Conservation (phyloP, 2,329 filamentous ascomycete genomes). For the Colletotrichum camelliae region DNA sequence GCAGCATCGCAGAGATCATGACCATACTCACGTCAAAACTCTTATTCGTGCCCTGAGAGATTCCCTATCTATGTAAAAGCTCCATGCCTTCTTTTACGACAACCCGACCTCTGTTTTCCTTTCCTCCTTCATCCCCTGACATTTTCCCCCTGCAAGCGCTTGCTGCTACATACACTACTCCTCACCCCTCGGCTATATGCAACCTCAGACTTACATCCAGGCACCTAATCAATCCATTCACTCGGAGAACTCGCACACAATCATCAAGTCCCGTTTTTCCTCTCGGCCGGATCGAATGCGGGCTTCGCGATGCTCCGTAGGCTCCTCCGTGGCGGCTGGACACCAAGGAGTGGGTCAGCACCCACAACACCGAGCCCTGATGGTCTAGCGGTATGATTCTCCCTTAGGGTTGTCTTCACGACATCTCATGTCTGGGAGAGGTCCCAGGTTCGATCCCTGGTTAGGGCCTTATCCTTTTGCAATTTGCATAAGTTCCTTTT, state of each 20-base stretch:
- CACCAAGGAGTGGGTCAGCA: background rate
- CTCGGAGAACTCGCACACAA: background rate
- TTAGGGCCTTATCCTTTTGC: background rate
- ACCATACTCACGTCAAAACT: background rate
- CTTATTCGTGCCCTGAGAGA: rapidly evolving
- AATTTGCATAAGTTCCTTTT: background rate
- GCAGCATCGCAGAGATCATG: background rate
- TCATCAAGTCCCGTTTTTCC: background rate
- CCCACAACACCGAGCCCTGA: background rate
- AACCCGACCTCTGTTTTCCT: background rate
- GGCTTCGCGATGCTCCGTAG: background rate
- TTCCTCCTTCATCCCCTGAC: background rate
- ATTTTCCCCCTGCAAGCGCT: background rate
- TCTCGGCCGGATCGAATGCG: background rate
- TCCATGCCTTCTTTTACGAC: background rate
- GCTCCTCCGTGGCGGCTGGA: rapidly evolving
- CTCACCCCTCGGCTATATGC: too few species aligned
- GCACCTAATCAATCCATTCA: background rate
- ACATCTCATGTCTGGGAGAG: background rate
- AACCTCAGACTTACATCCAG: too few species aligned
- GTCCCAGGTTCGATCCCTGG: background rate
- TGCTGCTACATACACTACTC: too few species aligned
- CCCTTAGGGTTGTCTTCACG: background rate
- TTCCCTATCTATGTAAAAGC: rapidly evolving
- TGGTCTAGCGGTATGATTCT: background rate